phyloP scores from a whole-genome alignment of 208 protist genomes.

The Acanthamoeba lenticulata region DNA sequence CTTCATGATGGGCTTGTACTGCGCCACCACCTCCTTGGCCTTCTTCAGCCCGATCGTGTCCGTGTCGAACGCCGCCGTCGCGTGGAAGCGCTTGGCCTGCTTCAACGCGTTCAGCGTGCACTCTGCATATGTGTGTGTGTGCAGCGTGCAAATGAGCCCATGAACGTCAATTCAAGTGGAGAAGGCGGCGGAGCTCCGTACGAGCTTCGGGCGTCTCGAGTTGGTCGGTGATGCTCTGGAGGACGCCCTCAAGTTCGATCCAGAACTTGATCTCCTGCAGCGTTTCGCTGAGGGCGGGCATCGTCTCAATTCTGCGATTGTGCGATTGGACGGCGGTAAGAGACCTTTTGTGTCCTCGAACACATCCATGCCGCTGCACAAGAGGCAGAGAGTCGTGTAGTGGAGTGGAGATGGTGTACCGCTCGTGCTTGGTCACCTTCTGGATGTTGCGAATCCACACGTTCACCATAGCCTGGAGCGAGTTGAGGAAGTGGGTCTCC shows the following conservation, averaged over 20 bases:
- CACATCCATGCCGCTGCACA: too few relatives aligned
- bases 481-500: conserved; percentile 80
- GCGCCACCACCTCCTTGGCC: conserved; percentile 76
- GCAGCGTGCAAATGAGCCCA: neutral
- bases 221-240: conserved; percentile 77
- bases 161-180: neutral
- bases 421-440: conserved; percentile 84
- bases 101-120: conserved; percentile 80
- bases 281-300: conserved; percentile 30
- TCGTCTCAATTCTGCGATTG: conserved; percentile 57
- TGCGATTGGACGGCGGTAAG: neutral
- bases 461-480: conserved; percentile 79
- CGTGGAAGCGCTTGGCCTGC: conserved; percentile 84
- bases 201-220: conserved; percentile 77
- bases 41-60: conserved; percentile 82
- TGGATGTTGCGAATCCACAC: conserved; percentile 87
- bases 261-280: conserved; percentile 88
- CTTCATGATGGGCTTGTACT: conserved; percentile 86
- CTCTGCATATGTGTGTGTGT: neutral
- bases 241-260: conserved; percentile 79
- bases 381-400: too few relatives aligned
- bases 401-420: conserved; percentile 50
- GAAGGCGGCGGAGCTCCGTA: neutral
- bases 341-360: too few relatives aligned
- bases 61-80: conserved; percentile 81